Percentiles rank a stretch among this genome's conserved stretches.
These are phyloP conservation scores for Suillus fuscotomentosus DNA, from an alignment of 768 basidiomycete genomes.

Conservation along the genomic window DNA sequence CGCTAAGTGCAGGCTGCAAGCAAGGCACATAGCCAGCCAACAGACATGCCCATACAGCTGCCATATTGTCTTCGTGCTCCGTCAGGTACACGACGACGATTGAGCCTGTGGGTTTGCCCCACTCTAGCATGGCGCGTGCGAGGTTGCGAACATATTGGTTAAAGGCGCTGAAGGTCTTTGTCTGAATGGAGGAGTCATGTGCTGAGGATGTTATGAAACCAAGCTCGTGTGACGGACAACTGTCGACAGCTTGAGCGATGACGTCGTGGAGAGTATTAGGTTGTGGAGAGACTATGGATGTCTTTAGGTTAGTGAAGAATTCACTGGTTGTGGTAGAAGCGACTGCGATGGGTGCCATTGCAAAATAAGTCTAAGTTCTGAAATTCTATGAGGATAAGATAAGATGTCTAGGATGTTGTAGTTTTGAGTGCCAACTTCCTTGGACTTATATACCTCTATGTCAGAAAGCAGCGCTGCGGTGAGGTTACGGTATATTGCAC, in stretches of 20 bases:
- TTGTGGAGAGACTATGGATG: neutral
- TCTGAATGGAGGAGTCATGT: slow-evolving; percentile 27
- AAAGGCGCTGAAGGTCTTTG: slow-evolving; percentile 23
- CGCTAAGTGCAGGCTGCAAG: slow-evolving; percentile 31
- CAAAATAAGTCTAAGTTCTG: neutral
- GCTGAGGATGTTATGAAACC: slow-evolving; percentile 27
- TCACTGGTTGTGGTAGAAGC: slow-evolving; percentile 12
- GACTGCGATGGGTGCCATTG: slow-evolving; percentile 18
- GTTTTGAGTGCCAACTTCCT: slow-evolving; percentile 3
- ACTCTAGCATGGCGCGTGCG: slow-evolving; percentile 20
- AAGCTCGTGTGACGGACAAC: slow-evolving; percentile 26
- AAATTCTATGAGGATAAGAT: neutral
- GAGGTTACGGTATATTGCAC: neutral
- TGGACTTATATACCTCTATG: slow-evolving; percentile 19
- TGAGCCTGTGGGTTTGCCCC: slow-evolving; percentile 25
- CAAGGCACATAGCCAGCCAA: slow-evolving; percentile 31
- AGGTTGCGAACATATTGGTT: slow-evolving; percentile 15
- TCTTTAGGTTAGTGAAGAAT: slow-evolving; percentile 1
- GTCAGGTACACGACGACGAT: slow-evolving; percentile 29
- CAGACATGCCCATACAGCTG: slow-evolving; percentile 30
- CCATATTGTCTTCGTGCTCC: slow-evolving; percentile 34
- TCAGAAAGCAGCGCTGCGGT: neutral
- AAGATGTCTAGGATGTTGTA: neutral
- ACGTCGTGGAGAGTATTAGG: slow-evolving; percentile 21
- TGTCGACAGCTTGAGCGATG: slow-evolving; percentile 18